phyloP scores from a whole-genome alignment of 768 basidiomycete species.

The Suillus decipiens region DNA sequence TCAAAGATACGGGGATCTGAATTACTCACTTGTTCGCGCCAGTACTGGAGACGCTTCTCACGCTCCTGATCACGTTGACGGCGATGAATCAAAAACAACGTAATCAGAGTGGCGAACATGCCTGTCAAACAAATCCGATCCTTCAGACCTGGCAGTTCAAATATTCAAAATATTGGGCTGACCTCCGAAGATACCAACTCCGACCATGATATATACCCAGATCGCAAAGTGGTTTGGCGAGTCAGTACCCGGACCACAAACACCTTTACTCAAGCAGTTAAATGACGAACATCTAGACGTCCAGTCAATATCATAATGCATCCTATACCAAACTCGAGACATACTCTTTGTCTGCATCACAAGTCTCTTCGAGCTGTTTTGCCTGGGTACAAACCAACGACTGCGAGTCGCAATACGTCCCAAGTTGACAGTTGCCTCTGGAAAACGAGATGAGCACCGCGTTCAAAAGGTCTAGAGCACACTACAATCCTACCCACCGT shows the following conservation, averaged over 20 bases:
- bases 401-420: conserved; percentile 74
- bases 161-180: conserved; percentile 22
- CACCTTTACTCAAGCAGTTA: conserved; percentile 64
- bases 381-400: conserved; percentile 56
- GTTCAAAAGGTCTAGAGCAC: background rate
- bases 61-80: conserved; percentile 75
- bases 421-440: conserved; percentile 73
- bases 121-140: conserved; percentile 47
- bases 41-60: conserved; percentile 84
- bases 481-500: conserved; percentile 46
- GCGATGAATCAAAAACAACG: conserved; percentile 70
- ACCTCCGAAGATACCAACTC: conserved; percentile 73
- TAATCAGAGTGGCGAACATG: conserved; percentile 69
- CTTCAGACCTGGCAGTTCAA: background rate
- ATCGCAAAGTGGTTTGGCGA: conserved; percentile 60
- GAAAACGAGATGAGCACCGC: background rate
- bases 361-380: conserved; percentile 59
- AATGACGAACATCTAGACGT: conserved; percentile 64
- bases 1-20: background rate
- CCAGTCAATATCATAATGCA: conserved; percentile 4
- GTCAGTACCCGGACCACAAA: conserved; percentile 65
- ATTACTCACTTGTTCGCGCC: conserved; percentile 76
- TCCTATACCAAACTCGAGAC: conserved; percentile 38
- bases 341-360: conserved; percentile 62
- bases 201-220: conserved; percentile 76